These are phyloP conservation scores for Globisporangium alternatum DNA, from an alignment of 352 stramenopile species.

Conservation along the genomic window DNA sequence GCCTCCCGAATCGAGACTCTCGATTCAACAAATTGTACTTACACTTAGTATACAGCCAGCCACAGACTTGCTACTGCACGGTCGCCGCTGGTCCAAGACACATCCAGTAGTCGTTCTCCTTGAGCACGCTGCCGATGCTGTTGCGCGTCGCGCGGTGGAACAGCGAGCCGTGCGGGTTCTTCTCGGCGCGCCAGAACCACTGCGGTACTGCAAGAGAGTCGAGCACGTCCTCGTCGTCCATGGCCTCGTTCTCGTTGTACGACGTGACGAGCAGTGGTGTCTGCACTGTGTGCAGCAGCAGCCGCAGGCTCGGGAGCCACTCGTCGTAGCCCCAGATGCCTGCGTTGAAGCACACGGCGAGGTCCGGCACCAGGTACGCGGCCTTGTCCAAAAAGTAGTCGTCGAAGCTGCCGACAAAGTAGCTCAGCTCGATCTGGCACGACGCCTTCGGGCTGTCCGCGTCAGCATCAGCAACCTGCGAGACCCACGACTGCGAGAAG, in stretches of 20 bases:
- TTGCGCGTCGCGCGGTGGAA: constrained; percentile 58
- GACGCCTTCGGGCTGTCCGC: neutral
- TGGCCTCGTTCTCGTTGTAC: constrained; percentile 82
- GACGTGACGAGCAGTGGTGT: constrained; percentile 76
- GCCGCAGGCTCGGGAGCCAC: constrained; percentile 69
- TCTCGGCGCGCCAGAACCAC: constrained; percentile 75
- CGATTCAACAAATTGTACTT: neutral
- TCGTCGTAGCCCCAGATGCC: constrained; percentile 88
- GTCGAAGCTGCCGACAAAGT: constrained; percentile 76
- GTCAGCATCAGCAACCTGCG: neutral
- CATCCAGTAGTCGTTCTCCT: constrained; percentile 85
- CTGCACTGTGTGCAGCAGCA: constrained; percentile 53
- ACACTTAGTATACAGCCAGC: constrained; percentile 4
- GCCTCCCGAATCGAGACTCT: no score
- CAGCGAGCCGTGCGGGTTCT: constrained; percentile 53
- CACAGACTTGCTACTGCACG: constrained; percentile 4
- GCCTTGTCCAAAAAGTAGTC: constrained; percentile 43
- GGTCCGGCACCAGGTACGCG: constrained; percentile 45
- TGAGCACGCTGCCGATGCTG: constrained; percentile 45
- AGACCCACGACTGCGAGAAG: constrained; percentile 21
- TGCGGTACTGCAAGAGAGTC: constrained; percentile 38
- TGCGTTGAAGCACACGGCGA: constrained; percentile 82
- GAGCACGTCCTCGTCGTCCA: constrained; percentile 76
- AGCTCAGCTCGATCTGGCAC: constrained; percentile 46
- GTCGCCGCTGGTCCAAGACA: constrained; percentile 38